Conservation (phyloP, 1,284 basidiomycete species). For the Phellopilus nigrolimitatus region DNA sequence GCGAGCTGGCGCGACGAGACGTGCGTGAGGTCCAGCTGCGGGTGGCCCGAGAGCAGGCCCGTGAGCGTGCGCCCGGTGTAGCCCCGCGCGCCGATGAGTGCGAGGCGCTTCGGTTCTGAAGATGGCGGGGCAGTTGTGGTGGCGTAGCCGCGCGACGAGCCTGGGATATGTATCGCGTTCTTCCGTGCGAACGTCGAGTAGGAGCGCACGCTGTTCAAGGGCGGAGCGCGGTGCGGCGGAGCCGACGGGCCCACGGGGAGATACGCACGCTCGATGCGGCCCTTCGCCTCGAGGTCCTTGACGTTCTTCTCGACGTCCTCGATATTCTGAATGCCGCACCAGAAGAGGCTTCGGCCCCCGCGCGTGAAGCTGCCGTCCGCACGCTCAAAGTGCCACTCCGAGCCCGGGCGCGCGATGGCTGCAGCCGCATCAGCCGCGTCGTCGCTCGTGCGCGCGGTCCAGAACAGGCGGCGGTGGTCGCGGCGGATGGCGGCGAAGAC, state of each 20-base stretch:
- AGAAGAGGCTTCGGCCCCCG: slow-evolving; percentile 90
- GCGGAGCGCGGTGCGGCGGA: slow-evolving; percentile 51
- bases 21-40: slow-evolving; percentile 84
- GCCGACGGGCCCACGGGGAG: slow-evolving; percentile 86
- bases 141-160: slow-evolving; percentile 55
- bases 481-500: slow-evolving; percentile 95
- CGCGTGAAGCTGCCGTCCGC: slow-evolving; percentile 97
- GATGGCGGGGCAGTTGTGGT: slow-evolving; percentile 35
- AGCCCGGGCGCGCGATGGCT: slow-evolving; percentile 30
- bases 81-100: slow-evolving; percentile 91
- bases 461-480: slow-evolving; percentile 93
- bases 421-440: neutral
- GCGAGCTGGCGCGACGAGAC: slow-evolving; percentile 96
- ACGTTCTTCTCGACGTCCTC: slow-evolving; percentile 88
- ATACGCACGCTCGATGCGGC: slow-evolving; percentile 83
- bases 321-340: slow-evolving; percentile 94
- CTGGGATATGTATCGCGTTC: slow-evolving; percentile 34
- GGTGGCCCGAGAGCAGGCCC: slow-evolving; percentile 80
- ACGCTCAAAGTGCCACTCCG: slow-evolving; percentile 96
- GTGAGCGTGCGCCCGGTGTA: slow-evolving; percentile 95
- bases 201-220: slow-evolving; percentile 42
- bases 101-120: slow-evolving; percentile 81
- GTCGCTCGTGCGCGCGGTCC: slow-evolving; percentile 94
- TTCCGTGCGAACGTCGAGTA: slow-evolving; percentile 73
- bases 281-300: slow-evolving; percentile 79